A percentile compares a stretch with the other conserved stretches of the same genome.
These are phyloP conservation scores for Penicillium tannophilum DNA, from an alignment of 495 filamentous ascomycete species.

Conservation along the genomic window DNA sequence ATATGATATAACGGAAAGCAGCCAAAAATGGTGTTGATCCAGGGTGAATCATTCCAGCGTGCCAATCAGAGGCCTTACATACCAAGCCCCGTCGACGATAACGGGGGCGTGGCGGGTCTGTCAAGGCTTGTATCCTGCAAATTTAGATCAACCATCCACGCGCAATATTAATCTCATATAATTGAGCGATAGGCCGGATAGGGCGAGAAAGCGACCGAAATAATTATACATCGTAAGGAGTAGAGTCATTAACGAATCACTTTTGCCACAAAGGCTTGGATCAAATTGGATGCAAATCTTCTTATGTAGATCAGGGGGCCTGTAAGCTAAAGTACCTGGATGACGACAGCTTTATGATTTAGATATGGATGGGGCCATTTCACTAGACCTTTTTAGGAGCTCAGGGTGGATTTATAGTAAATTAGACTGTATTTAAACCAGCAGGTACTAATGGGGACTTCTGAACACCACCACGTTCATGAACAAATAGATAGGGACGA, in stretches of 20 bases:
- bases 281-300: neutral
- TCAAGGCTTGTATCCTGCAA: conserved; percentile 30
- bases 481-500: no score
- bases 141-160: conserved; percentile 27
- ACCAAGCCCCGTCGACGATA: conserved; percentile 25
- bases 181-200: conserved; percentile 4
- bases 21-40: conserved; percentile 21
- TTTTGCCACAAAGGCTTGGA: neutral
- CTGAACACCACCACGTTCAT: neutral
- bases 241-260: neutral
- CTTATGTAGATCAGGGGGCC: conserved; percentile 21
- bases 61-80: conserved; percentile 31
- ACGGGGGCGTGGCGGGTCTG: conserved; percentile 29
- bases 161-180: neutral
- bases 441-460: neutral
- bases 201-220: conserved; percentile 4
- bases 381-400: neutral
- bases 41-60: conserved; percentile 27
- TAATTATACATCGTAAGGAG: neutral
- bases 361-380: conserved; percentile 18
- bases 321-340: conserved; percentile 10
- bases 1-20: conserved; percentile 6
- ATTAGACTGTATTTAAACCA: neutral
- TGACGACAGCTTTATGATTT: conserved; percentile 22
- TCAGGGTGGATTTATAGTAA: conserved; percentile 1